Conservation (phyloP, 139 green algal species). For the Picochlorum sp. region DNA sequence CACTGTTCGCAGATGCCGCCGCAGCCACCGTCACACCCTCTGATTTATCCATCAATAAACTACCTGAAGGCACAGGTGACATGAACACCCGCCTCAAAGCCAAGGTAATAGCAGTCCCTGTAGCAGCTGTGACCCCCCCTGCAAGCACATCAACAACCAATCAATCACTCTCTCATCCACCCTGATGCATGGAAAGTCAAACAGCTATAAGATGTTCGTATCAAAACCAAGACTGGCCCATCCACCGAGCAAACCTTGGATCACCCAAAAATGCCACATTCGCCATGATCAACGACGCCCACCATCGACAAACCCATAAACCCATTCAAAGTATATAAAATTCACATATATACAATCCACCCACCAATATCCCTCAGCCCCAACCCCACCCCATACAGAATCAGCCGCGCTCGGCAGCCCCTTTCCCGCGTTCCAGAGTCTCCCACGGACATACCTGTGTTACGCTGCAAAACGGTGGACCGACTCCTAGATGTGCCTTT, state of each 20-base stretch:
- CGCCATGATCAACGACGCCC: no score
- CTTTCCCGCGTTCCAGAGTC: not conserved
- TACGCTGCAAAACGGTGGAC: slow-evolving; percentile 2
- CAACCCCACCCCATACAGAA: not conserved
- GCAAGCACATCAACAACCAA: slow-evolving; percentile 1
- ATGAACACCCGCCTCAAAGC: slow-evolving; percentile 19
- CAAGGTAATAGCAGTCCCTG: slow-evolving; percentile 25
- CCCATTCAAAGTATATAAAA: no score
- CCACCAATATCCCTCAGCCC: not conserved
- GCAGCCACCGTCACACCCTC: slow-evolving; percentile 1
- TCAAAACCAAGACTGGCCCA: no score
- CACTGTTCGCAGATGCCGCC: not conserved
- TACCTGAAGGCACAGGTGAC: not conserved
- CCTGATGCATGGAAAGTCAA: no score
- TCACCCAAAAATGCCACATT: no score
- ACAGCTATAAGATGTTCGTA: no score
- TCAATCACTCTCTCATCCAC: not conserved
- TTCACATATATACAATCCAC: not conserved
- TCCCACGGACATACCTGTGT: not conserved
- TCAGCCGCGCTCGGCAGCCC: not conserved
- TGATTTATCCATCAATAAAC: not conserved
- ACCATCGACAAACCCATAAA: no score
- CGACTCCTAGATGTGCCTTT: not conserved
- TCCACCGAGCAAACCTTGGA: no score
- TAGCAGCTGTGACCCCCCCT: slow-evolving; percentile 32